Evolutionary conservation across 2,329 filamentous ascomycete genomes (phyloP), one percentile per base, ranked within the genome.

Genomic region (Aspergillus nomiae): DNA sequence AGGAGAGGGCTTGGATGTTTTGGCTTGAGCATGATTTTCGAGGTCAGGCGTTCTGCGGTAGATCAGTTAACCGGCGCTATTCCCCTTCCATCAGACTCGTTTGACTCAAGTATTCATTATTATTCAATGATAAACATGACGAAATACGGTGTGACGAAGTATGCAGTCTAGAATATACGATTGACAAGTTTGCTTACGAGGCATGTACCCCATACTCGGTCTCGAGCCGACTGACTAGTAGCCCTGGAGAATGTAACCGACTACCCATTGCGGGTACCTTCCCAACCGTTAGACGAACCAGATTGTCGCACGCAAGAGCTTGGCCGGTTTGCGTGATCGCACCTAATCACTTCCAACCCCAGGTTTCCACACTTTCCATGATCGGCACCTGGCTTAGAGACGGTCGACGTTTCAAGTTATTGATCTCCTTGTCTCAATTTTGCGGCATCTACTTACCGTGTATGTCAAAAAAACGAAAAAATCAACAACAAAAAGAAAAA

Each of bases 271-370:
- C 32, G 48, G 60, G 56, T 26, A 48, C 21, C 36, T 45, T 11
- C 41, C 58, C 58, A 57, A 53, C 30, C 55, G 21, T 19, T 16
- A 50, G 46, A 12, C 30, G 32, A 55, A 45, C 41, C 43, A 34
- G 56, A 45, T 59, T 43, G 30, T 16, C 48, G 30, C 41, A 65
- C 65, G 65, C 64, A 65, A 70, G 45, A 69, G 43, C 28, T 62
- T 68, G 66, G 66, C 71, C 61, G 64, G 64, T 66, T 73, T 71
- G 69, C 70, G 70, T 72, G 71, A 72, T 73, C 69, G 67, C 61
- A 70, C 60, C 59, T 68, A 66, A 70, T 69, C 70, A 56, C 48
- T 50, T 43, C 28, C 28, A 36, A 55, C 56, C 56, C 51, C 57
- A 24, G 45, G 36, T 34, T 46, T 56, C 50, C 38, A 50, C 30